Conservation (phyloP, 2,329 filamentous ascomycete species). For the Metarhizium brunneum region DNA sequence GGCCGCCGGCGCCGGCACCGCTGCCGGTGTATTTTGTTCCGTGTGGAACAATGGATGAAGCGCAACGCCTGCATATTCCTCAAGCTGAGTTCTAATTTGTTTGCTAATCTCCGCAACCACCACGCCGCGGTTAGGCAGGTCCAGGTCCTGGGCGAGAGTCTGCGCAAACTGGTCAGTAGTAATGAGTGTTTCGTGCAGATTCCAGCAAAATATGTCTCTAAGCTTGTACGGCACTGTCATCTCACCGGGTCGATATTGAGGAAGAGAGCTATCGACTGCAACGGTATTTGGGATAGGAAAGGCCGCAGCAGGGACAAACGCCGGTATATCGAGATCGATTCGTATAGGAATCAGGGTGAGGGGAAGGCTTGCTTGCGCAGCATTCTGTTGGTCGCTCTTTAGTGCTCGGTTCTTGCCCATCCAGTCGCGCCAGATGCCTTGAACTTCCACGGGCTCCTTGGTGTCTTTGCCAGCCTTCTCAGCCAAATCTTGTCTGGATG, state of each 20-base stretch:
- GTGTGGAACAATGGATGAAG: constrained; percentile 86
- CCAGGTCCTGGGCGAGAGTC: constrained; percentile 81
- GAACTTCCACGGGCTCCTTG: constrained; percentile 66
- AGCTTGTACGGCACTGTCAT: constrained; percentile 76
- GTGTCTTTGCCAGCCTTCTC: constrained; percentile 83
- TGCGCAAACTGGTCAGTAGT: constrained; percentile 96
- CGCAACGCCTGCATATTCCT: constrained; percentile 92
- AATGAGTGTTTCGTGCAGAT: constrained; percentile 85
- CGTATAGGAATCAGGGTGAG: constrained; percentile 90
- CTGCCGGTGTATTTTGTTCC: constrained; percentile 23
- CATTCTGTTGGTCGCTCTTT: constrained; percentile 51
- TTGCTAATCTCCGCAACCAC: constrained; percentile 77
- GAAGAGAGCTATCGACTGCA: constrained; percentile 59
- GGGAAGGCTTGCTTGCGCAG: constrained; percentile 65
- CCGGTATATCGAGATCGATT: constrained; percentile 85
- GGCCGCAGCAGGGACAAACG: constrained; percentile 59
- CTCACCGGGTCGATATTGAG: constrained; percentile 73
- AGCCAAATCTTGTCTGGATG: constrained; percentile 51
- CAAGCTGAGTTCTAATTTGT: constrained; percentile 88
- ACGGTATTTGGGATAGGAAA: constrained; percentile 54
- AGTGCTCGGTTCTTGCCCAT: constrained; percentile 62
- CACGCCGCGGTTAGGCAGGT: constrained; percentile 65
- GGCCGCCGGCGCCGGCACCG: constrained; percentile 7
- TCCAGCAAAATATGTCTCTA: constrained; percentile 96
- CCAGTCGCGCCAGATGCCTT: constrained; percentile 93